Evolutionary conservation across 1,284 basidiomycete species (phyloP), one percentile per base, ranked within the genome.

Genomic region (Ceratorhiza oryzae-sativae): DNA sequence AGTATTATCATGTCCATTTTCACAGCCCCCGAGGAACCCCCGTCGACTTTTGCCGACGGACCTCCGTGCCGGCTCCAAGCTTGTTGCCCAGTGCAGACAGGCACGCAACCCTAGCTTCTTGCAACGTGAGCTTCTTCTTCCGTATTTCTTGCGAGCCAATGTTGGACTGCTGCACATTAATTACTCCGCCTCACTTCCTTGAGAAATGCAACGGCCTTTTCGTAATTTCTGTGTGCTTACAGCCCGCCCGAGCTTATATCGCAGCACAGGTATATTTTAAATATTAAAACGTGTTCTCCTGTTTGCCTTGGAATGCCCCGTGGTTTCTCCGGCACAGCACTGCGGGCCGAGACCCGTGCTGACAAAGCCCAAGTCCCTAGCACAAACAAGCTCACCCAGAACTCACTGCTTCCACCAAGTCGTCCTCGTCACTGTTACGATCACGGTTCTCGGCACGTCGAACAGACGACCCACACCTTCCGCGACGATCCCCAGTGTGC

Each of bases 1-100:
- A 67, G 63, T 67, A 67, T 67, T 67, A 67, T 67, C 63, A 53
- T 39, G 46, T 55, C 63, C 51, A 70, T 70, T 70, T 70, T 58
- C 39, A 32, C 51, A 56, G 53, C 9, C 15, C 13, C 67, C 67
- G 67, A 70, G 32, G 55, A 58, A 46, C 56, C 67, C 41, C 67
- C 67, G 67, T 9, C n/a, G 41, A 4, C 58, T 70, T 70, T 48
- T 48, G 34, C 67, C 67, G 67, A 70, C 53, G 49, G 67, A 58
- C 23, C 67, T 70, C 67, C 67, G 63, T 67, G 49, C 55, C 67
- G 67, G 67, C 32, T 70, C 67, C 51, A 67, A 67, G 23, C 39
- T 25, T 67, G 51, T 48, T 36, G 41, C 67, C 67, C 67, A 67
- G 63, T 46, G 49, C 48, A 53, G 41, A 67, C 59, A 67, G 63